Percentiles rank a stretch among this genome's conserved stretches.
Conservation (phyloP, 23 red algal genomes). For the Agarophyton chilense region DNA sequence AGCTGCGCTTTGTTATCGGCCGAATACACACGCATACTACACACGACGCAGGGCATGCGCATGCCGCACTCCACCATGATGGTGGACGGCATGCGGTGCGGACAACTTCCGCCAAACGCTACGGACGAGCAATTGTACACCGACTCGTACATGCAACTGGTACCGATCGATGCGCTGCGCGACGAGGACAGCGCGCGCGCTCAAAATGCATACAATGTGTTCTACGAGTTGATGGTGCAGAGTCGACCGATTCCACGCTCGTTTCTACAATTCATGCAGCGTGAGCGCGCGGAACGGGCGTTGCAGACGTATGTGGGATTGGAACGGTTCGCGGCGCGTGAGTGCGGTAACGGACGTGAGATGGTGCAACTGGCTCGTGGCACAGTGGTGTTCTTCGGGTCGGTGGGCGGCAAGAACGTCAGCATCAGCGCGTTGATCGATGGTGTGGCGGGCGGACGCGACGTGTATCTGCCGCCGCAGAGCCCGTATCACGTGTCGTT, state of each 20-base stretch:
- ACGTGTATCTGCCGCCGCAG: not conserved
- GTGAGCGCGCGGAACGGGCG: not conserved
- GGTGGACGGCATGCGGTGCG: constrained; percentile 31
- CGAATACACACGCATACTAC: constrained; percentile 29
- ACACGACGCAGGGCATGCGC: constrained; percentile 5
- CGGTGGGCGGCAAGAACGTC: not conserved
- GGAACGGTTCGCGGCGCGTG: not conserved
- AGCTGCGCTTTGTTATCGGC: constrained; percentile 2
- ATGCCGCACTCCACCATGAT: constrained; percentile 37
- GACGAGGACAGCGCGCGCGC: constrained; percentile 20
- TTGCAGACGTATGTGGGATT: constrained; percentile 5
- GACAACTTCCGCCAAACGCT: not conserved
- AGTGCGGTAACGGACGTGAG: not conserved
- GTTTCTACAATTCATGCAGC: constrained; percentile 27
- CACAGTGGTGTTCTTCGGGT: not conserved
- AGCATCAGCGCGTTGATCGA: not conserved
- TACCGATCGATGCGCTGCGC: constrained; percentile 1
- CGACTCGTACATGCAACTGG: constrained; percentile 39
- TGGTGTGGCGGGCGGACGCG: not conserved
- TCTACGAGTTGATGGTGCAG: not conserved
- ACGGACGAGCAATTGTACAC: constrained; percentile 26
- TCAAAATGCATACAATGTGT: constrained; percentile 1
- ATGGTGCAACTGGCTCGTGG: not conserved
- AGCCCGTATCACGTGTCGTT: not conserved
- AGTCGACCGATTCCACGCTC: not conserved